Percentiles rank a stretch among this genome's conserved stretches.
These are phyloP conservation scores for Mycena latifolia DNA, from an alignment of 768 basidiomycete genomes.

Conservation along the genomic window DNA sequence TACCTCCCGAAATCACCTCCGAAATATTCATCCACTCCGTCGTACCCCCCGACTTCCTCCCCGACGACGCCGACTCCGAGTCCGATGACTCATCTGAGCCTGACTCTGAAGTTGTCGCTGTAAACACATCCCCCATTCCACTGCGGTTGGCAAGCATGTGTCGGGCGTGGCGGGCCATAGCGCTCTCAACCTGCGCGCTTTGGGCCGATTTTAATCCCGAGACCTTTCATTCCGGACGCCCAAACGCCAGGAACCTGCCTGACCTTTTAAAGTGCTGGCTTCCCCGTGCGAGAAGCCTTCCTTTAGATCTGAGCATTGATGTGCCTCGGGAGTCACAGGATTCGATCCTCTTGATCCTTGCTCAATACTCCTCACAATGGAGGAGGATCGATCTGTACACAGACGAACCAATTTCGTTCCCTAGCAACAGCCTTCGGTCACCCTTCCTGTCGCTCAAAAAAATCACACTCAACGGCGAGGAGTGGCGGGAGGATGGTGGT, in stretches of 20 bases:
- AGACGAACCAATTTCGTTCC: background rate
- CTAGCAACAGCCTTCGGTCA: background rate
- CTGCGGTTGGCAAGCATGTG: background rate
- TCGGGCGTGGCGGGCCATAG: background rate
- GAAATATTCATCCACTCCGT: slow-evolving; percentile 12
- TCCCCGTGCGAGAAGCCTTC: slow-evolving; percentile 1
- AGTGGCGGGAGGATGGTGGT: background rate
- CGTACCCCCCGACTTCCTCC: too few species aligned
- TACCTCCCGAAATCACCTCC: slow-evolving; percentile 6
- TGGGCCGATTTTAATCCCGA: background rate
- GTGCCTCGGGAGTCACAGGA: background rate
- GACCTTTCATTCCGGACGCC: too few species aligned
- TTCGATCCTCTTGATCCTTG: background rate
- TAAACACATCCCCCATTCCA: too few species aligned
- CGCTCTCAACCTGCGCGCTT: background rate
- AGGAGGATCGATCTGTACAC: background rate
- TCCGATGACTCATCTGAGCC: too few species aligned
- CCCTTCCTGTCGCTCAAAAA: background rate
- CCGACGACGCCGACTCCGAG: too few species aligned
- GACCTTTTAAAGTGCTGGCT: background rate
- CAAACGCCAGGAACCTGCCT: background rate
- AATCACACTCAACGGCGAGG: background rate
- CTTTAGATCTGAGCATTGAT: background rate
- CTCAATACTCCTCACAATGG: slow-evolving; percentile 1
- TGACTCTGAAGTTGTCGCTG: too few species aligned